Evolutionary conservation across 2,329 filamentous ascomycete genomes (phyloP), one percentile per base, ranked within the genome.

Genomic region (Exophiala phaeomuriformis): DNA sequence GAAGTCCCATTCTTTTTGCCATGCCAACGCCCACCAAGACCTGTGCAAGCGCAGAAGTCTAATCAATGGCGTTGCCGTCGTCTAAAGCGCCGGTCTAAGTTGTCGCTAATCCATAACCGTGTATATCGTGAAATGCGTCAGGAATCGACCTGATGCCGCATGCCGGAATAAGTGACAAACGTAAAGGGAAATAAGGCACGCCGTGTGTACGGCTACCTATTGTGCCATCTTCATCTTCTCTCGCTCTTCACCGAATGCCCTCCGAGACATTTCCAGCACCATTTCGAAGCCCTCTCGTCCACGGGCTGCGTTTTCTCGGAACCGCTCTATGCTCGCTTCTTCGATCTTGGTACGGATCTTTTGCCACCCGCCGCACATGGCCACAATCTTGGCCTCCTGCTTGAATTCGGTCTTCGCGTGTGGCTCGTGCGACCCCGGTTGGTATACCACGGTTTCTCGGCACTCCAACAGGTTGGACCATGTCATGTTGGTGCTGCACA

Each of bases 341-440:
- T 98, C 93, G 64, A 98, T 94, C 68, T 85, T 88, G 73, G 93
- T 95, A 77, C 89, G 93, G 68, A 97, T 90, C 68, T 90, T 89
- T 73, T 96, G 88, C 90, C 93, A 98, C 58, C 93, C 93, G 62
- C 93, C 91, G 70, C 90, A 95, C 6, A 97, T 76, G 0, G 93
- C 93, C 1, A 90, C 95, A 67, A 98, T 91, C 72, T 90, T 83
- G 37, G 93, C 93, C 57, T 89, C 84, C 75, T 98, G 93, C 45
- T 83, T 78, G 67, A 98, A 97, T 59, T 85, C 79, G 2, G 93
- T 98, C 69, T 75, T 79, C 36, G 72, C 79, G 30, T 68, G 60
- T 3, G 77, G 77, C 3, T 69, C 69, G 2, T 67, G 64, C 3
- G 67, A 66, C 70, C 70, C 68, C 70, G 89, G 90, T 62, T 79